These are phyloP conservation scores for Rubia yunnanensis DNA, from an alignment of 257 asterid genomes.

Conservation along the genomic window DNA sequence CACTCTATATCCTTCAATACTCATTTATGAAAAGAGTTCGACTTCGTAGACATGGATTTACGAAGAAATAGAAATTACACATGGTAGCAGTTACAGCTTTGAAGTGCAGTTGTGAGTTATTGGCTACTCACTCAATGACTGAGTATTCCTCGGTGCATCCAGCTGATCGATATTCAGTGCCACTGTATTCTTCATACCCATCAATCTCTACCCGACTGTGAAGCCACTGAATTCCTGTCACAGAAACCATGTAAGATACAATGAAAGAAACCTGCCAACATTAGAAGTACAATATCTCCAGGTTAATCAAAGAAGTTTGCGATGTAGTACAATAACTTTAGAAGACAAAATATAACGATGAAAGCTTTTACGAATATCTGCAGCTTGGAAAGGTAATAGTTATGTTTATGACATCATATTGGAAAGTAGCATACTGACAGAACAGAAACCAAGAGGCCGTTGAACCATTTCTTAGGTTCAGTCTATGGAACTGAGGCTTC, in stretches of 20 bases:
- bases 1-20: neutral
- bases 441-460: neutral
- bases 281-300: neutral
- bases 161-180: constrained; percentile 76
- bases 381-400: neutral
- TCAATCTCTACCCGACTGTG: constrained; percentile 75
- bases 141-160: constrained; percentile 89
- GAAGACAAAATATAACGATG: neutral
- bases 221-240: constrained; percentile 94
- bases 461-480: neutral
- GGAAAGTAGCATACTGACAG: neutral
- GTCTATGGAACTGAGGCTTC: neutral
- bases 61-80: neutral
- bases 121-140: constrained; percentile 59
- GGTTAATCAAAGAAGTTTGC: neutral
- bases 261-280: neutral
- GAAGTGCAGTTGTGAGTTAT: neutral
- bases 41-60: neutral
- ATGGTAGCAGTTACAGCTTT: neutral
- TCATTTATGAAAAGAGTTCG: neutral
- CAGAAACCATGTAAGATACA: constrained; percentile 14
- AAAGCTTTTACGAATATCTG: neutral
- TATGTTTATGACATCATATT: neutral
- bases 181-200: constrained; percentile 93
- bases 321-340: neutral